Conservation (phyloP, 2,329 filamentous ascomycete genomes). For the Sporothrix globosa region DNA sequence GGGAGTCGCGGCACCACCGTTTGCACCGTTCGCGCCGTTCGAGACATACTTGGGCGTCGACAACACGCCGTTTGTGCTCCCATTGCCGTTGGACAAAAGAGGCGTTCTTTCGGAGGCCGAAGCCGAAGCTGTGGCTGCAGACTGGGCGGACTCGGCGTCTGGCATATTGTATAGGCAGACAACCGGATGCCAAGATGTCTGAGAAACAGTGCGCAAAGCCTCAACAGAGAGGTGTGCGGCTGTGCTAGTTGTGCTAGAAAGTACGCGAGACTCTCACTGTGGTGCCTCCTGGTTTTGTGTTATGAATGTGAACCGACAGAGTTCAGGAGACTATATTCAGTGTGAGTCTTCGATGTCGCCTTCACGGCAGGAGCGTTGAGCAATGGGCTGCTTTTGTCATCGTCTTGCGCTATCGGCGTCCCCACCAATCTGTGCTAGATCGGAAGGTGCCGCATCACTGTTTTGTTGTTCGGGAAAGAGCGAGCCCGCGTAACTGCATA, state of each 20-base stretch:
- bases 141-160: background rate
- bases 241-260: background rate
- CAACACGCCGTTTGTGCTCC: background rate
- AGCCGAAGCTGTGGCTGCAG: background rate
- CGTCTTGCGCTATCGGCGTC: constrained; percentile 1
- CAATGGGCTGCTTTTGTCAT: constrained; percentile 4
- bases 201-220: background rate
- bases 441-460: background rate
- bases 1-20: background rate
- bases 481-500: constrained; percentile 15
- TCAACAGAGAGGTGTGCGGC: background rate
- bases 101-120: constrained; percentile 28
- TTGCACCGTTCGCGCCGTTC: background rate
- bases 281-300: background rate
- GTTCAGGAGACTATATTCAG: background rate
- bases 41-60: constrained; percentile 3
- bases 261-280: too few relatives aligned
- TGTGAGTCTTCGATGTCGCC: background rate
- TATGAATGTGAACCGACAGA: background rate
- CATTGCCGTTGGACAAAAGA: constrained; percentile 20
- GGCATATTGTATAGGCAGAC: background rate
- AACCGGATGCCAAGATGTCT: background rate
- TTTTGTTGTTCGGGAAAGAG: background rate
- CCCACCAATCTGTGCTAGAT: constrained; percentile 8
- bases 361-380: constrained; percentile 15